A percentile compares a stretch with the other conserved stretches of the same genome.
These are phyloP conservation scores for Hysterium pulicare DNA, from an alignment of 2,329 filamentous ascomycete genomes.

Conservation along the genomic window DNA sequence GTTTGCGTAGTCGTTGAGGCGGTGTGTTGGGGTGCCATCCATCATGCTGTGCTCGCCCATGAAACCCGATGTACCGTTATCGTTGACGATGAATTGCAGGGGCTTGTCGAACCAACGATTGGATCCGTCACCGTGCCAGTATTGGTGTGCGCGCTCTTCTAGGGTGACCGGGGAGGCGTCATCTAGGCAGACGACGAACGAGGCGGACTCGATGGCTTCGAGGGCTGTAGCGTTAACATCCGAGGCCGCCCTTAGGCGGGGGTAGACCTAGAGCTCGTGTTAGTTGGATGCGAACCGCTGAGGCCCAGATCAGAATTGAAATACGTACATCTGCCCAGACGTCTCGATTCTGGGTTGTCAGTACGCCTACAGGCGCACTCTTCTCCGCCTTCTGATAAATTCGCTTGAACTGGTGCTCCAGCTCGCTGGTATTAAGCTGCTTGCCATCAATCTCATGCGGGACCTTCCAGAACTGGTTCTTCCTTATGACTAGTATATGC, in stretches of 20 bases:
- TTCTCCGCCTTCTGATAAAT: slow-evolving; percentile 77
- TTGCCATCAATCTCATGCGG: slow-evolving; percentile 74
- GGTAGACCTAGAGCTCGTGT: slow-evolving; percentile 49
- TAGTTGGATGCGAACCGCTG: slow-evolving; percentile 2
- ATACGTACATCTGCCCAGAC: slow-evolving; percentile 71
- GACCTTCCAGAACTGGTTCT: slow-evolving; percentile 98
- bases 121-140: slow-evolving; percentile 95
- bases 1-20: slow-evolving; percentile 92
- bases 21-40: slow-evolving; percentile 97
- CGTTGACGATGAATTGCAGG: slow-evolving; percentile 94
- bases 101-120: slow-evolving; percentile 99
- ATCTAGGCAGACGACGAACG: slow-evolving; percentile 91
- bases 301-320: neutral
- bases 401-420: slow-evolving; percentile 83
- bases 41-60: slow-evolving; percentile 99
- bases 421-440: slow-evolving; percentile 82
- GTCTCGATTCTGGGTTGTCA: slow-evolving; percentile 92
- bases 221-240: slow-evolving; percentile 75
- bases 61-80: slow-evolving; percentile 96
- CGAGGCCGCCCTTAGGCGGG: slow-evolving; percentile 70
- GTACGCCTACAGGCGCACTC: slow-evolving; percentile 70
- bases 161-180: slow-evolving; percentile 87
- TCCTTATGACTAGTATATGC: slow-evolving; percentile 85
- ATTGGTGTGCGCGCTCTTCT: slow-evolving; percentile 90
- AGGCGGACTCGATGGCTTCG: slow-evolving; percentile 78